These are phyloP conservation scores for Ilyonectria robusta DNA, from an alignment of 2,329 filamentous ascomycete species.

Conservation along the genomic window DNA sequence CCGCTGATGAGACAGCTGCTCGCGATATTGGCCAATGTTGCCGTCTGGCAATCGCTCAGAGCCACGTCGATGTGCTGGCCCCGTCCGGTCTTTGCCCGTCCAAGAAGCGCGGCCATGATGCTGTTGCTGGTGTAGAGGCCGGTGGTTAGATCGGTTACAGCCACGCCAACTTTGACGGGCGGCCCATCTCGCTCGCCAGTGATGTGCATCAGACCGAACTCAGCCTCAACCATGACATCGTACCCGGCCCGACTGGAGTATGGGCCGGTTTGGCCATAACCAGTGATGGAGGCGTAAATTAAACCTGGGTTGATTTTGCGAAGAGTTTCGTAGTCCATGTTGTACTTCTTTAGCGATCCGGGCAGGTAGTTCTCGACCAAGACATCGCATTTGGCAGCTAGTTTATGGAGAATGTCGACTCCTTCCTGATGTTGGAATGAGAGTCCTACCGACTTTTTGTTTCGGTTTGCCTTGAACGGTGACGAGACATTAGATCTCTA, in stretches of 20 bases:
- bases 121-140: constrained; percentile 95
- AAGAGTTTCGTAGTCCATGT: constrained; percentile 88
- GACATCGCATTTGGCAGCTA: constrained; percentile 89
- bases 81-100: constrained; percentile 78
- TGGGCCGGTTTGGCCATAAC: constrained; percentile 95
- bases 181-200: constrained; percentile 90
- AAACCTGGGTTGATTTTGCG: constrained; percentile 85
- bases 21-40: constrained; percentile 94
- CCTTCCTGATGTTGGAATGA: constrained; percentile 91
- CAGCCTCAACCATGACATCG: constrained; percentile 99
- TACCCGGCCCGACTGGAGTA: constrained; percentile 91
- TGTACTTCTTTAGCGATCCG: constrained; percentile 89
- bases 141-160: constrained; percentile 95
- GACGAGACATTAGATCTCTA: constrained; percentile 33
- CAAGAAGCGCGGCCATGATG: constrained; percentile 93
- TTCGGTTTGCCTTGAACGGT: constrained; percentile 83
- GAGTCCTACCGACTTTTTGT: constrained; percentile 94
- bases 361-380: constrained; percentile 98
- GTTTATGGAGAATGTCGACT: constrained; percentile 87
- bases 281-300: constrained; percentile 96
- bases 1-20: constrained; percentile 92
- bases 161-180: constrained; percentile 97
- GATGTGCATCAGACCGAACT: constrained; percentile 99
- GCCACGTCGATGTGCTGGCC: constrained; percentile 95
- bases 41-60: constrained; percentile 94